Base-by-base conservation (phyloP, 306 rosid genomes). In the Lagenaria siceraria region DNA sequence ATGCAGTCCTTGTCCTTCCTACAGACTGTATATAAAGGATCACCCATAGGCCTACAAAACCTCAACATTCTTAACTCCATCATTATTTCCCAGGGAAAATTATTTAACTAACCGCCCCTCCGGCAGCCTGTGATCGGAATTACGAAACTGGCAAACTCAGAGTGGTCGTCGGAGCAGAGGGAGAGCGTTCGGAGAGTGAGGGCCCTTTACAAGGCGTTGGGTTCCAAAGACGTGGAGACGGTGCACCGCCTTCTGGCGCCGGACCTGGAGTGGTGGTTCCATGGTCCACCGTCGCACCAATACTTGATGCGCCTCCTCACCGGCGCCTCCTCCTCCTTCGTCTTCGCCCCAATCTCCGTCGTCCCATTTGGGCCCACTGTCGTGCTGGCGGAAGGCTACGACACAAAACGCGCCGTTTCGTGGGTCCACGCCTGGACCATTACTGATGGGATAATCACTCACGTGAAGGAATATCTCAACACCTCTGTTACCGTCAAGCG, bases 361-460 rank as follows among this genome's bases (percentile, higher is more conserved):
- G 79, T 83, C 0, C 90, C 86, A 12, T 90, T 92, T 10, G 96
- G 89, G 42, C 84, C 92, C 6, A 72, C 80, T 46, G 86, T 88
- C 48, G 87, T 87, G 74, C 15, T 92, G 36, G 96, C 82, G 10
- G 96, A 92, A 81, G 97, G 97, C 29, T 89, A 43, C 79, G 85
- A 90, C 10, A 54, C 78, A 12, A 71, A 40, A 49, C 81, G 74
- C 43, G 55, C 84, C n/a, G 78, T 86, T 21, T 90, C 91, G 63
- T 90, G 97, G 96, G 97, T 92, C 43, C 97, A 92, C 18, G 94
- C 92, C 0, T 92, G 96, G 97, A 87, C 91, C 17, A 36, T 81
- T 71, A 64, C 74, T 6, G 81, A 90, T n/a, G 92, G 88, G 56
- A 40, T 81, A 4, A 84, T 92, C 10, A 87, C 90, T 7, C 85